These are phyloP conservation scores for Termitomyces sp. DNA, from an alignment of 768 basidiomycete species.

Conservation along the genomic window DNA sequence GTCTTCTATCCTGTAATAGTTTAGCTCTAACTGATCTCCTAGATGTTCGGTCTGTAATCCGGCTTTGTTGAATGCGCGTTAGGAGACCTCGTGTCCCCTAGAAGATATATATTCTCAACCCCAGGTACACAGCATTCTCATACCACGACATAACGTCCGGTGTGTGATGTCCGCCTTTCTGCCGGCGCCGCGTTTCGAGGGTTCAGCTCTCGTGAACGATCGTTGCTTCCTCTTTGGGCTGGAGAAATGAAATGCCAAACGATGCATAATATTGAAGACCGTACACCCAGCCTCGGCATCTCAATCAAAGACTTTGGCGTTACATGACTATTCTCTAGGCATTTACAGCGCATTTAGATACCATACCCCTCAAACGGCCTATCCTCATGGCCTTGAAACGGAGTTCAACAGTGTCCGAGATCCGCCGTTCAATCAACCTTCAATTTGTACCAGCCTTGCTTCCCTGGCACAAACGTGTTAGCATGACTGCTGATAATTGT, in stretches of 20 bases:
- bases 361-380: too few species aligned
- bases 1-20: neutral
- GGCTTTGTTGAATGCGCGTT: neutral
- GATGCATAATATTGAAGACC: neutral
- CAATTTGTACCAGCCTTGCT: neutral
- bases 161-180: neutral
- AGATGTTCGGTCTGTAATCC: neutral
- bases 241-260: neutral
- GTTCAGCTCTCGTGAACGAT: neutral
- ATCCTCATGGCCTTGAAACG: too few species aligned
- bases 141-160: neutral
- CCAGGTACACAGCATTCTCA: neutral
- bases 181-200: neutral
- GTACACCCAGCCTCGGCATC: neutral
- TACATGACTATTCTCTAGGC: neutral
- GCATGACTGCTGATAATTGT: neutral
- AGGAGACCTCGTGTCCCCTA: too few species aligned
- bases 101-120: too few species aligned
- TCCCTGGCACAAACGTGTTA: neutral
- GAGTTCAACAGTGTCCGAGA: too few species aligned
- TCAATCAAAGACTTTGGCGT: neutral
- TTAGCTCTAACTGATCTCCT: neutral
- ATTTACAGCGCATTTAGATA: too few species aligned
- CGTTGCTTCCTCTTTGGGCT: neutral
- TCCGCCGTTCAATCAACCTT: too few species aligned